Base-by-base conservation (phyloP, 148 eudicot species). In the Rhododendron mucronatum region DNA sequence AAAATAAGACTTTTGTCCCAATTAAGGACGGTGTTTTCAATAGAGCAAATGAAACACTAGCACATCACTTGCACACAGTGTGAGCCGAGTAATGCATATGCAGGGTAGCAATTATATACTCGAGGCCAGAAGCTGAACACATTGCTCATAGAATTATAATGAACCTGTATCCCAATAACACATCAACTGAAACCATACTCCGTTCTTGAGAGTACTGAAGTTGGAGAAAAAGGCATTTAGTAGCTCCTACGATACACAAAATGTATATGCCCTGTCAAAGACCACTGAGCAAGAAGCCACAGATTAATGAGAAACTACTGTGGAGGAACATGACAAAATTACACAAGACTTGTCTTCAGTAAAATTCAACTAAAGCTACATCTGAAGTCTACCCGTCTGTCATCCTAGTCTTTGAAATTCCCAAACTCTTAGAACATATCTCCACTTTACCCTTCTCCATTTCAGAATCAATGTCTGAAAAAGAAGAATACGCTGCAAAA, bases 401-500 rank as follows among this genome's bases (percentile, higher is more conserved):
- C 87, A 23, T 53, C 84, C 47, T 50, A 63, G 2, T 63, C 53
- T 51, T 69, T 21, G 67, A 73, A 86, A 47, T 41, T 28, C 55
- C 71, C 78, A 47, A 33, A 48, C 44, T 81, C 41, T 30, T 50
- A n/a, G 53, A 69, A 37, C 16, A 13, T n/a, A 0, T 37, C 39
- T 65, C 23, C 50, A 4, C 35, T 79, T 84, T 84, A 44, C 88
- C 80, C 5, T 77, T 47, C 21, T 84, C 83, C 39, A n/a, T 44
- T 37, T 86, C 88, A n/a, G 85, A 69, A 71, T 87, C 91, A 44
- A 86, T 61, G 85, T 87, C 87, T 13, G 92, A 91, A 84, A 87
- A 87, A 1, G 91, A 91, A 59, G 88, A 87, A 77, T 84, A 89
- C 2, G 55, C 80, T 2, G 90, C 88, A 61, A 79, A 91, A 28